Evolutionary conservation across 495 filamentous ascomycete genomes (phyloP), one percentile per base, ranked within the genome.

Genomic region (Penicillium antarcticum): DNA sequence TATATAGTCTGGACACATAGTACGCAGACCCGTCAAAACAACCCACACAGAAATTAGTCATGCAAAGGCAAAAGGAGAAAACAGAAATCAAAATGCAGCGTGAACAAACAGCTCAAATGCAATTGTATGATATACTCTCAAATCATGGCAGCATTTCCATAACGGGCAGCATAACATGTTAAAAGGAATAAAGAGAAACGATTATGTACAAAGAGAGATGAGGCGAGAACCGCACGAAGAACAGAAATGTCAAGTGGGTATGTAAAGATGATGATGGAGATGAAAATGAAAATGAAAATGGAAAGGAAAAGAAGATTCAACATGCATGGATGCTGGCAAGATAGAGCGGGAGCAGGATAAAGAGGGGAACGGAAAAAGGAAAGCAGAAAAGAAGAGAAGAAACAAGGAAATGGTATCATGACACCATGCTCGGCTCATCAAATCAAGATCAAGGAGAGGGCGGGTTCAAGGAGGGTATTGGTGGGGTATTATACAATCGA

Each of bases 401-500:
- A 51, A 42, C 37, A 53, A 56, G 44, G 52, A 59, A 51, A 58
- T 61, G 53, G 55, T 65, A 69, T 66, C 62, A 60, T 62, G 51
- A 58, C 53, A 61, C 57, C 66, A 65, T 60, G 53, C 54, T 61
- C 55, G 49, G 53, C 63, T 67, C 60, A 61, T 66, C 66, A 67
- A 55, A 56, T 52, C 52, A 46, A 43, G 51, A 17, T 51, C 48
- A 52, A 62, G 51, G 40, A 56, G 44, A 50, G 52, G 53, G 49
- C 51, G 37, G 38, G 48, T 61, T 42, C 51, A 46, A 52, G 36
- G 36, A 35, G 37, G 41, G 40, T 36, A 52, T 40, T 42, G 48
- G 37, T 42, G 44, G 49, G 56, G 50, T 63, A 63, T 61, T 61
- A 64, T 61, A 63, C 57, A 65, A 46, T 63, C 56, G 50, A 67